Base-by-base conservation (phyloP, 73 alveolate species). In the Symbiodinium natans region DNA sequence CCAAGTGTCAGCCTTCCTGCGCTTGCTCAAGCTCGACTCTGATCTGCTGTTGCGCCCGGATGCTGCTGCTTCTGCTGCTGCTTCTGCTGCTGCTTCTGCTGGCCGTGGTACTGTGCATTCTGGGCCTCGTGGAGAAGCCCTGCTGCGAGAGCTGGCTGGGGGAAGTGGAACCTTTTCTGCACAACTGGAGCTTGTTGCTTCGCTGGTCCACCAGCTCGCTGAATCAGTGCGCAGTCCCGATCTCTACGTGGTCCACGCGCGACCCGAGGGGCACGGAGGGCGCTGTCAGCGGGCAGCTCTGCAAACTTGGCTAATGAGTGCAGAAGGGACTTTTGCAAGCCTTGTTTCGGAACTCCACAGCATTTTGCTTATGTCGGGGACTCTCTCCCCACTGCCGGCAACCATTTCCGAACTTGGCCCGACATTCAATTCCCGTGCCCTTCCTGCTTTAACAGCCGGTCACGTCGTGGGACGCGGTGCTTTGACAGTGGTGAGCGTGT, bases 281-380 rank as follows among this genome's bases (percentile, higher is more conserved):
- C 96, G 41, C 41, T 88, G 77, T 31, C 82, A 92, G 31, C 82
- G 83, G 27, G 56, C 93, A 2, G 68, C 41, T 13, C 48, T 93
- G 93, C 93, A 77, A 82, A 27, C 84, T 46, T 93, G 99, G 99
- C 86, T 77, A 41, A 93, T 93, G 99, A 54, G 92, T 8, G 92
- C 99, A 5, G 99, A 77, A 8, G 99, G 93, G 42, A 93, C 93
- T 2, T 63, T 93, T 48, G 99, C 74, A 27, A 54, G 36, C 31
- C 46, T 93, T 40, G 86, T 42, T 10, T 3, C 15, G 13, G 93
- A 48, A 83, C 99, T 99, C 2, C 99, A 99, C 27, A 38, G 99
- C 38, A 41, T 99, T 13, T 92, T 99, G 31, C 74, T 99, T 41
- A 99, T 99, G 83, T 99, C 99, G 29, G 99, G 99, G 27, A 99